Percentiles rank a stretch among this genome's conserved stretches.
These are phyloP conservation scores for Dissophora globulifera DNA, from an alignment of 192 early-diverging fungal species.

Conservation along the genomic window DNA sequence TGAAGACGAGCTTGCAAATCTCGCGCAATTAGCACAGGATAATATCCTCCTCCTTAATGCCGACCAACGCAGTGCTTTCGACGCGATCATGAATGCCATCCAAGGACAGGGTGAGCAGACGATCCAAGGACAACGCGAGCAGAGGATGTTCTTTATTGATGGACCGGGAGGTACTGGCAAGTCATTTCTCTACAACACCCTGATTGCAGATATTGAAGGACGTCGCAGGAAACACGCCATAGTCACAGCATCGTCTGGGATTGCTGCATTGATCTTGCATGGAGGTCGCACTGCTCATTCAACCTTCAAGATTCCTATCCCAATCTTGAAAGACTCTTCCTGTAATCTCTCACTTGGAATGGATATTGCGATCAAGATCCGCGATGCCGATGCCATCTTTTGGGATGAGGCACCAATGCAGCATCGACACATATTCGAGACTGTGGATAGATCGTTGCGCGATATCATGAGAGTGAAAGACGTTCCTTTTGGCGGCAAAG, in stretches of 20 bases:
- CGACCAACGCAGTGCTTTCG: constrained; percentile 7
- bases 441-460: constrained; percentile 13
- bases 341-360: constrained; percentile 10
- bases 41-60: neutral
- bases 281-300: constrained; percentile 44
- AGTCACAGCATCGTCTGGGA: constrained; percentile 46
- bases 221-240: neutral
- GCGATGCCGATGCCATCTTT: constrained; percentile 13
- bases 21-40: too few relatives aligned
- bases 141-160: constrained; percentile 38
- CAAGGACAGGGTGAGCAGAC: neutral
- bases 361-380: neutral
- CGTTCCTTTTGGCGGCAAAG: constrained; percentile 14
- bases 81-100: neutral
- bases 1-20: too few relatives aligned
- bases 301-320: constrained; percentile 47
- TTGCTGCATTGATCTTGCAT: constrained; percentile 34
- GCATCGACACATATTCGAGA: constrained; percentile 20
- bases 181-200: constrained; percentile 31
- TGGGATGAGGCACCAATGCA: constrained; percentile 56
- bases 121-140: neutral
- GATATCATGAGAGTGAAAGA: constrained; percentile 13
- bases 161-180: constrained; percentile 54
- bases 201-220: constrained; percentile 10
- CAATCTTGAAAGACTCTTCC: constrained; percentile 4